Base-by-base conservation (phyloP, 2,329 filamentous ascomycete species). In the Pseudonectria foliicola region DNA sequence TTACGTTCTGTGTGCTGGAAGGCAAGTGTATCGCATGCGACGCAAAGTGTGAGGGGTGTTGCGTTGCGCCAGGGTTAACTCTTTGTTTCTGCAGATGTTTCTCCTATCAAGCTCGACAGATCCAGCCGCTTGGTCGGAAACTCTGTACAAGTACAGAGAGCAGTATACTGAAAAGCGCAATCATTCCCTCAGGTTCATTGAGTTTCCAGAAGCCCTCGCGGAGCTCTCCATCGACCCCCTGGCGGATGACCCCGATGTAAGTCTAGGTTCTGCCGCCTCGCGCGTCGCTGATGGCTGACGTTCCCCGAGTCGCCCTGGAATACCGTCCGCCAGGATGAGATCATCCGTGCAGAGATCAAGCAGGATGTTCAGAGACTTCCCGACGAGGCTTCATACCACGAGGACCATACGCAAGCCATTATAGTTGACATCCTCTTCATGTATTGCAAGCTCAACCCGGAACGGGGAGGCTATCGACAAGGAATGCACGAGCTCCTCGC, bases 401-500 rank as follows among this genome's bases (percentile, higher is more conserved):
- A 89, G 48, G 75, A 81, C 10, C 66, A 71, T 11, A 85, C 85
- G 1, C 92, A 96, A 58, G 72, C 70, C 27, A 84, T 86, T 60
- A 80, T 98, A 50, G 65, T 93, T 23, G 85, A 98, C 54, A 80
- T 95, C 23, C 69, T 98, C 24, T 98, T 96, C 60, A 75, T 98
- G 46, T 96, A 89, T 63, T 92, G 88, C 64, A 96, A 95, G 60
- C 73, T 93, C 34, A 86, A 96, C 53, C 86, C 86, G 2, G 79
- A 82, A 47, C 73, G 87, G 35, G 87, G 87, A 12, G 88, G 78
- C 13, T 98, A 98, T 57, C 79, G 92, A n/a, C 92, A 98, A 64
- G 92, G 92, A 10, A 98, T 98, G 90, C 92, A 98, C 57, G 92
- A 98, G 62, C 68, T 98, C 28, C 70, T 96, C 11, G 92, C 92